phyloP scores from a whole-genome alignment of 495 filamentous ascomycete species.

The Sordaria brevicollis region DNA sequence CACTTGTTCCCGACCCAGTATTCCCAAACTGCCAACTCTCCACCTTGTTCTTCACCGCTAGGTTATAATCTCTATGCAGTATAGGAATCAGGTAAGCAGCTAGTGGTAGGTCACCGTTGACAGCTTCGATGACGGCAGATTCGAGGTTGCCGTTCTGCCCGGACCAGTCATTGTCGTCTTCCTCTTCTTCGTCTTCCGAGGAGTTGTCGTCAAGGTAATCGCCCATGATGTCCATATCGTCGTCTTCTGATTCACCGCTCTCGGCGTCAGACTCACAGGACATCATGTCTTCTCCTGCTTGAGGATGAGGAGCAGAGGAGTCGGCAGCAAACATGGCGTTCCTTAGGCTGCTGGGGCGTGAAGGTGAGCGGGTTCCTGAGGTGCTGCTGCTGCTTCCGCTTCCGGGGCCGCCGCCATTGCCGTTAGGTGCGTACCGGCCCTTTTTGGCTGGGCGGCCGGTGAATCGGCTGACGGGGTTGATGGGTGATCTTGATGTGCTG shows the following conservation, averaged over 20 bases:
- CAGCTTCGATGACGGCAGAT: constrained; percentile 11
- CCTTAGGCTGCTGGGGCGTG: constrained; percentile 8
- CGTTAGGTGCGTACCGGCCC: constrained; percentile 1
- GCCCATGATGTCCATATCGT: constrained; percentile 9
- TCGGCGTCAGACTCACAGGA: not conserved
- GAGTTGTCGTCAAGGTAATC: constrained; percentile 1
- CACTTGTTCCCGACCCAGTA: not conserved
- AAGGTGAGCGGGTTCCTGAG: constrained; percentile 1
- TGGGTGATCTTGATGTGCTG: constrained; percentile 1
- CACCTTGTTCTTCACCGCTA: constrained; percentile 13
- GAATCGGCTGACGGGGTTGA: constrained; percentile 2
- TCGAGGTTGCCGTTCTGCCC: constrained; percentile 16
- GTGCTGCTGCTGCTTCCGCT: not conserved
- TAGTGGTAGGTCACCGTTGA: constrained; percentile 12
- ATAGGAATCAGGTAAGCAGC: constrained; percentile 14
- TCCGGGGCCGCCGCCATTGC: not conserved
- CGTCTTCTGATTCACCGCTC: not conserved
- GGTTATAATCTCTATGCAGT: constrained; percentile 11
- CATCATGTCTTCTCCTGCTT: not conserved
- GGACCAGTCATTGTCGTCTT: constrained; percentile 18
- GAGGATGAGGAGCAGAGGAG: not conserved
- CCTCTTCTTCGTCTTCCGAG: constrained; percentile 4
- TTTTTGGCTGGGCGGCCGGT: constrained; percentile 1
- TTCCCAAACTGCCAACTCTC: constrained; percentile 13
- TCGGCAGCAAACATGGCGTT: constrained; percentile 8